Percentiles rank a stretch among this genome's conserved stretches.
phyloP scores from a whole-genome alignment of 768 basidiomycete genomes.

The Suillus decipiens region DNA sequence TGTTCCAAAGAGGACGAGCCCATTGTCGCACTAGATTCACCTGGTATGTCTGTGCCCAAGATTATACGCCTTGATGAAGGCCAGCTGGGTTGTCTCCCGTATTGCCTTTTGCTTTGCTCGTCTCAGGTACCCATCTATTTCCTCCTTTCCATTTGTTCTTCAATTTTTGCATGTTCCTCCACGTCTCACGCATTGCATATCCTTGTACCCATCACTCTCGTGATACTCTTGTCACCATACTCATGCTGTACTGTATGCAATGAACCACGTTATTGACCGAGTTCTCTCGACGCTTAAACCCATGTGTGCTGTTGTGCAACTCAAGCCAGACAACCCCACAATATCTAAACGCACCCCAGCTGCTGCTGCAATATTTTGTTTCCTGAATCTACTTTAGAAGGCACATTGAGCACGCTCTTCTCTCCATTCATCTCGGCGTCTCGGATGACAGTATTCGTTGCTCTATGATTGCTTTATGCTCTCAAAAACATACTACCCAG shows the following conservation, averaged over 20 bases:
- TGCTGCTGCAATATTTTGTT: neutral
- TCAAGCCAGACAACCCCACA: neutral
- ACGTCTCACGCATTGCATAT: neutral
- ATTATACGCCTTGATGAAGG: neutral
- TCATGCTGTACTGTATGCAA: neutral
- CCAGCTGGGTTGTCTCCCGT: neutral
- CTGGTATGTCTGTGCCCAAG: neutral
- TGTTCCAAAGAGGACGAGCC: neutral
- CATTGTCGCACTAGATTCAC: neutral
- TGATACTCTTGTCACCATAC: too few species aligned
- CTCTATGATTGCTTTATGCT: neutral
- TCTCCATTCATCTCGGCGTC: too few species aligned
- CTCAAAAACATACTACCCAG: neutral
- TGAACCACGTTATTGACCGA: neutral
- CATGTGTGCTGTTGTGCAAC: neutral
- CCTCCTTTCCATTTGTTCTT: neutral
- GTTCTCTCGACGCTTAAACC: neutral
- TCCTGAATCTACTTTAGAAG: neutral
- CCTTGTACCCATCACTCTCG: too few species aligned
- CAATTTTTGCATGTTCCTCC: too few species aligned
- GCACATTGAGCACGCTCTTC: too few species aligned
- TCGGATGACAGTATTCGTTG: neutral
- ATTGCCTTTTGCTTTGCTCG: neutral
- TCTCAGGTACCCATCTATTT: neutral
- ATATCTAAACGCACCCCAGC: neutral